Evolutionary conservation across 768 basidiomycete species (phyloP), one percentile per base, ranked within the genome.

Genomic region (Tephrocybe sp.): DNA sequence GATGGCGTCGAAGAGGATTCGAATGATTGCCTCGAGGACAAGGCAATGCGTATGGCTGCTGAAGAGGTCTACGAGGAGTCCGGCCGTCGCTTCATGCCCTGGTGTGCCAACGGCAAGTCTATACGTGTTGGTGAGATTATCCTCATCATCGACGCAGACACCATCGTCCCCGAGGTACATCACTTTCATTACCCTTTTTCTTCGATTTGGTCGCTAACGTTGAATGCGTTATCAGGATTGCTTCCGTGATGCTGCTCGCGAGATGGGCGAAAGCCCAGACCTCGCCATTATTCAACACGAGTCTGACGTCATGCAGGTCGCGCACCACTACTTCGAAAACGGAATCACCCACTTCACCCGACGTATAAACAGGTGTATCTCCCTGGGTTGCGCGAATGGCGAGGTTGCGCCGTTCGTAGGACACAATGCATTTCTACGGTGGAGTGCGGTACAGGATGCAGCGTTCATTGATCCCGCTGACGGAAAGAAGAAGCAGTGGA

Each of bases 261-360:
- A 94, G 68, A 84, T 94, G 73, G 72, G 75, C 46, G 83, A 84
- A 62, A 84, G 82, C 43, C 87, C 85, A 0, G 85, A 90, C 33
- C 76, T 92, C 21, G 89, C 86, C 1, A 92, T 95, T 67, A 86
- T 95, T 57, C 92, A 94, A 62, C 91, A 94, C 63, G 88, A 88
- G 58, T 88, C 86, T 1, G 84, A 89, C 58, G 90, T 92, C 53
- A 89, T 92, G 86, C 88, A 92, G 64, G 91, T 92, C 58, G 90
- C 84, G 0, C 69, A 88, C 64, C 87, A 91, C 61, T 93, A 90
- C 68, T 93, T 94, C 56, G 91, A 94, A 65, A 92, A 92, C 61
- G 89, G 88, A 3, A 84, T 94, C 62, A 86, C 92, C 4, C 86
- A 86, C 69, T 94, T 94, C 71, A 94, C 92, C 4, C 81, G 81